A percentile compares a stretch with the other conserved stretches of the same genome.
Evolutionary conservation across 2,329 filamentous ascomycete genomes (phyloP).

Genomic region (Pestalotiopsis sp.): DNA sequence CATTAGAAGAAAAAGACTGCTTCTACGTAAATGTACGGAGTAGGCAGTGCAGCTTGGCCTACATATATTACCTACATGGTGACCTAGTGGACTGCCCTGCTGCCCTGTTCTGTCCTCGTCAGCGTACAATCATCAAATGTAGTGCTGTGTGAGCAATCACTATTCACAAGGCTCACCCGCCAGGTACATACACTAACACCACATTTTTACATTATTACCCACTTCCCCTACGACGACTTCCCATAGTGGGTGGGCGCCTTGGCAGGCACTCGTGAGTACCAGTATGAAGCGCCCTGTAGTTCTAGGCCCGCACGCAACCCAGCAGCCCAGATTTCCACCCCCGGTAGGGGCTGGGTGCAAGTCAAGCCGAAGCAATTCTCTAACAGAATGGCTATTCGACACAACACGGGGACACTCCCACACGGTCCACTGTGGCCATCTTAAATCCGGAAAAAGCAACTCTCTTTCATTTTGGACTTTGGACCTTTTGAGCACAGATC

Average conservation of each 20-base stretch:
- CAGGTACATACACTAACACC: not conserved
- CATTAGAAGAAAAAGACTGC: too few relatives aligned
- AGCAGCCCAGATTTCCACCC: conserved; percentile 12
- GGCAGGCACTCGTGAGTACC: conserved; percentile 6
- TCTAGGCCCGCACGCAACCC: not conserved
- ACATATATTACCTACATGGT: too few relatives aligned
- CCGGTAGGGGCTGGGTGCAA: conserved; percentile 32
- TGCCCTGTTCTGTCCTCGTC: not conserved
- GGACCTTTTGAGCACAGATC: conserved; percentile 5
- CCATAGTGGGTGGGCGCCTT: not conserved
- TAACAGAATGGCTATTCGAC: conserved; percentile 32
- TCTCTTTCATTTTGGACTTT: conserved; percentile 7
- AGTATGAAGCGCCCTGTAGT: not conserved
- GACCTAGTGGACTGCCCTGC: not conserved
- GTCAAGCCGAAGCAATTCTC: conserved; percentile 42
- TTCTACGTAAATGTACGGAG: too few relatives aligned
- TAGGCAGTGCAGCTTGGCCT: too few relatives aligned
- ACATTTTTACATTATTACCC: not conserved
- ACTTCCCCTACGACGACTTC: not conserved
- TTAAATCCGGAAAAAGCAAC: conserved; percentile 19
- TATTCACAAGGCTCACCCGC: not conserved
- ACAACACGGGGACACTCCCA: conserved; percentile 29
- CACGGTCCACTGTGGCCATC: conserved; percentile 18
- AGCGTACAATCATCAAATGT: not conserved
- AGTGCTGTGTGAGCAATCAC: not conserved